A percentile compares a stretch with the other conserved stretches of the same genome.
These are phyloP conservation scores for Trypanosoma grayi DNA, from an alignment of 208 protist species.

Conservation along the genomic window DNA sequence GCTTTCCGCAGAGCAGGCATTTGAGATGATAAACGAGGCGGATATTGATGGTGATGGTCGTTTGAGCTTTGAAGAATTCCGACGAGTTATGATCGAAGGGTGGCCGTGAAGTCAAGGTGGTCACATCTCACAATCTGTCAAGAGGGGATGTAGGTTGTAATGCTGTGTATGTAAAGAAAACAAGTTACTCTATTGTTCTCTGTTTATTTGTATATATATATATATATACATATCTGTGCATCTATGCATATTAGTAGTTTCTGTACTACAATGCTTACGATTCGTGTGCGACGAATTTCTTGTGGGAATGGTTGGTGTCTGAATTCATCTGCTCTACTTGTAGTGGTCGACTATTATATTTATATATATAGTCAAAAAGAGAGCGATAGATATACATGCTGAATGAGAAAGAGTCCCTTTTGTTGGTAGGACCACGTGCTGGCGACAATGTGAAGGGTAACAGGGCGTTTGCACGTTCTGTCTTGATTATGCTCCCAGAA, in stretches of 20 bases:
- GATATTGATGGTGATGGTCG: slow-evolving; percentile 89
- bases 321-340: not conserved
- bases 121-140: not conserved
- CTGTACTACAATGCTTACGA: not conserved
- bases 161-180: slow-evolving; percentile 15
- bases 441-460: slow-evolving; percentile 2
- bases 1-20: slow-evolving; percentile 87
- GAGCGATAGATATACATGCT: not conserved
- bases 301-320: too few species aligned
- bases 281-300: not conserved
- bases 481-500: slow-evolving; percentile 10
- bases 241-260: not conserved
- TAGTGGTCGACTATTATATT: not conserved
- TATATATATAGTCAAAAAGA: not conserved
- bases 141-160: not conserved
- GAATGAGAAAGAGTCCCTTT: not conserved
- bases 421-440: slow-evolving; percentile 6
- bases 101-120: not conserved
- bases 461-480: slow-evolving; percentile 5
- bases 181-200: slow-evolving; percentile 3
- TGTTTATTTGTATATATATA: slow-evolving; percentile 8
- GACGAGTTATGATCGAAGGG: slow-evolving; percentile 69
- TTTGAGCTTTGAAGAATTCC: slow-evolving; percentile 88
- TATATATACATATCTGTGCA: slow-evolving; percentile 1
- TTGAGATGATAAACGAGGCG: slow-evolving; percentile 91